phyloP scores from a whole-genome alignment of 805 yeast genomes.

The Saccharomyces cerevisiae region DNA sequence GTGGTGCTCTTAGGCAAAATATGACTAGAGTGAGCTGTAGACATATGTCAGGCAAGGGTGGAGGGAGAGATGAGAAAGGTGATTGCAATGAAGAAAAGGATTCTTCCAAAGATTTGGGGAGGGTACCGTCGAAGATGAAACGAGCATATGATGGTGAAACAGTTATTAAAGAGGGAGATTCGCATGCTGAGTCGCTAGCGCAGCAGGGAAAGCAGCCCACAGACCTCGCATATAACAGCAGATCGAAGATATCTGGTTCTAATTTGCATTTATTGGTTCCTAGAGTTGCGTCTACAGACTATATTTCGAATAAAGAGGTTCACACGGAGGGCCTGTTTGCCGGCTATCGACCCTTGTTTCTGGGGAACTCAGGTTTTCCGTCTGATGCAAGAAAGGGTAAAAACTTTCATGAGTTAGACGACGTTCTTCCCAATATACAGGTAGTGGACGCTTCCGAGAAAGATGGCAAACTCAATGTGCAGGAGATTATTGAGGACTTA shows the following conservation, averaged over 20 bases:
- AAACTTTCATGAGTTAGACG: constrained; percentile 9
- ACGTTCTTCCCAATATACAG: constrained; percentile 17
- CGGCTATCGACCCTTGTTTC: constrained; percentile 38
- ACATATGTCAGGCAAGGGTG: background rate
- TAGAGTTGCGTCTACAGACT: constrained; percentile 23
- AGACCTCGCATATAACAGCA: background rate
- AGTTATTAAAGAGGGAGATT: background rate
- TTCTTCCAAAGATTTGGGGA: background rate
- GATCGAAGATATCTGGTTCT: background rate
- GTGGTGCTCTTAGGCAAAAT: background rate
- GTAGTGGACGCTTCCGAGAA: constrained; percentile 6
- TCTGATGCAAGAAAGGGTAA: constrained; percentile 10
- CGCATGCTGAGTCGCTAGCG: background rate
- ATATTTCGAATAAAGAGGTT: constrained; percentile 22
- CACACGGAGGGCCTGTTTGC: constrained; percentile 37
- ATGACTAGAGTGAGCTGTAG: background rate
- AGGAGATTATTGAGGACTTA: constrained; percentile 16
- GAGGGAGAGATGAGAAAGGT: background rate
- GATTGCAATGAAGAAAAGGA: background rate
- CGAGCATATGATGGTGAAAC: background rate
- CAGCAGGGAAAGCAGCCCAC: background rate
- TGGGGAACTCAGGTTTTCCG: constrained; percentile 27
- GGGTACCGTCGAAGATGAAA: background rate
- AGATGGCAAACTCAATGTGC: constrained; percentile 11
- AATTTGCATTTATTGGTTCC: constrained; percentile 17